phyloP scores from a whole-genome alignment of 75 land plant species.

The Selaginella moellendorffii region DNA sequence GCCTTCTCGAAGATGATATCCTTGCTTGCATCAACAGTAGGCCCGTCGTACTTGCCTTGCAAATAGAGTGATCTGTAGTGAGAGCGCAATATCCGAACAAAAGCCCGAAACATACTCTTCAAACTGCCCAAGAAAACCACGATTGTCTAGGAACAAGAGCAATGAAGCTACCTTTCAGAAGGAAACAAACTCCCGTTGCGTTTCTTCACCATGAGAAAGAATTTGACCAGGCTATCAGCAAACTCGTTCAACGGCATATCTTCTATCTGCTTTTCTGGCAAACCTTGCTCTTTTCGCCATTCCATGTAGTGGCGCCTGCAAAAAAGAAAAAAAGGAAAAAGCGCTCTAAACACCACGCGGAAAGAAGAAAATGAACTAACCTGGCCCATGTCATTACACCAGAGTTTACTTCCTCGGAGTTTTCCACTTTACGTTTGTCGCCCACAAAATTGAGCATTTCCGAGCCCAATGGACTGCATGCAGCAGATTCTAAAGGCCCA shows the following conservation, averaged over 20 bases:
- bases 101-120: conserved; percentile 21
- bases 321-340: background rate
- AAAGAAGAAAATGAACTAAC: conserved; percentile 1
- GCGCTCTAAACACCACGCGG: background rate
- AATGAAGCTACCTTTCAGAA: conserved; percentile 17
- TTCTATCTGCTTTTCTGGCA: conserved; percentile 18
- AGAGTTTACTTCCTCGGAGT: conserved; percentile 5
- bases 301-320: conserved; percentile 18
- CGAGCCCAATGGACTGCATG: background rate
- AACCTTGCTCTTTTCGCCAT: conserved; percentile 14
- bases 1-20: conserved; percentile 18
- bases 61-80: conserved; percentile 16
- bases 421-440: conserved; percentile 7
- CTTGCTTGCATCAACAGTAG: conserved; percentile 21
- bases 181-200: conserved; percentile 19
- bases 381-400: conserved; percentile 13
- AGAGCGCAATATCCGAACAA: conserved; percentile 16
- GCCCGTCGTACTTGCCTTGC: conserved; percentile 17
- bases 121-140: conserved; percentile 11
- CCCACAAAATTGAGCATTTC: background rate
- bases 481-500: background rate
- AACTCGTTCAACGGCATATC: conserved; percentile 14
- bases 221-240: conserved; percentile 18
- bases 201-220: conserved; percentile 21
- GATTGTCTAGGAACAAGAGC: too few species aligned